Conservation (phyloP, 2,329 filamentous ascomycete genomes). For the Diaporthe destruens region DNA sequence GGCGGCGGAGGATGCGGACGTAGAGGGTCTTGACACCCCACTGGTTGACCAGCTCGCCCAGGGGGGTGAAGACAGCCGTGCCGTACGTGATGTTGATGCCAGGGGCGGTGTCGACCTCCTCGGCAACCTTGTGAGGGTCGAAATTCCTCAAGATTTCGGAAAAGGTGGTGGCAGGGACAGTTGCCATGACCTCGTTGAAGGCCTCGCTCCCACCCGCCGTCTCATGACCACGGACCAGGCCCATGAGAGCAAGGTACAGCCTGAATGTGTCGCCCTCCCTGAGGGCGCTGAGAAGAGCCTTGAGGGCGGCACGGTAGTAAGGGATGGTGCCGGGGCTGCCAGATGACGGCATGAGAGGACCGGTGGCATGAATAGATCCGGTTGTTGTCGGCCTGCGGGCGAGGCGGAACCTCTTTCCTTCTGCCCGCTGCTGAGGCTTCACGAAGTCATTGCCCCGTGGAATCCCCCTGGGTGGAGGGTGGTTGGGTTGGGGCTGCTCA, state of each 20-base stretch:
- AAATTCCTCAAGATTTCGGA: conserved; percentile 73
- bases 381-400: neutral
- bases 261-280: conserved; percentile 33
- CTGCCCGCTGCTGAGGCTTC: neutral
- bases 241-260: conserved; percentile 43
- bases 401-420: neutral
- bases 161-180: conserved; percentile 68
- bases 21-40: conserved; percentile 61
- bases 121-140: conserved; percentile 67
- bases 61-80: conserved; percentile 56
- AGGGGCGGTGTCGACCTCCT: conserved; percentile 62
- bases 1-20: conserved; percentile 40
- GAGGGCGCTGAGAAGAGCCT: conserved; percentile 35
- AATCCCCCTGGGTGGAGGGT: neutral
- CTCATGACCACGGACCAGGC: conserved; percentile 37
- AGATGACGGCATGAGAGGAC: neutral
- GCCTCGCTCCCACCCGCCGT: conserved; percentile 36
- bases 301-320: conserved; percentile 24
- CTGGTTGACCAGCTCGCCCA: conserved; percentile 54
- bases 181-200: conserved; percentile 48
- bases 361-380: neutral
- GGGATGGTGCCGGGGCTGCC: neutral
- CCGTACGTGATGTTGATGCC: conserved; percentile 55
- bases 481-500: neutral
- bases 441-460: neutral